These are phyloP conservation scores for Firmiana major DNA, from an alignment of 345 rosid species.

Conservation along the genomic window DNA sequence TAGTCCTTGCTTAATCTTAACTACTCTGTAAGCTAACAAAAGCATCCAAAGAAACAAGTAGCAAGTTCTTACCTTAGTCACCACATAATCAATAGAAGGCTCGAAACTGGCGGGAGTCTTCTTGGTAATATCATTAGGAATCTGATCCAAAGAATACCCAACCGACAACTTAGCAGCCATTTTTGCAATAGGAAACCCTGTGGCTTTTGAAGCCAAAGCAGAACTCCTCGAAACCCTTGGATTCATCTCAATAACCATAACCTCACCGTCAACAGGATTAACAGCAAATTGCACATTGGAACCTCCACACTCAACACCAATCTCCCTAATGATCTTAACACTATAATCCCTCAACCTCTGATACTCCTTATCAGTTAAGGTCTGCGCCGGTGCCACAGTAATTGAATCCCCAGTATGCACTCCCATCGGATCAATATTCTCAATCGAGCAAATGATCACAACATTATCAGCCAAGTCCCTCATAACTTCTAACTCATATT, in stretches of 20 bases:
- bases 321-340: conserved; percentile 82
- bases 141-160: conserved; percentile 90
- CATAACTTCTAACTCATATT: conserved; percentile 97
- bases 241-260: conserved; percentile 97
- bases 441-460: conserved; percentile 90
- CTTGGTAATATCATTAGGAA: conserved; percentile 96
- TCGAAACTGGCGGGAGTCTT: conserved; percentile 98
- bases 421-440: conserved; percentile 97
- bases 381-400: conserved; percentile 96
- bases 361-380: conserved; percentile 87
- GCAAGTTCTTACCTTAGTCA: conserved; percentile 61
- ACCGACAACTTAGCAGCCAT: conserved; percentile 97
- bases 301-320: conserved; percentile 99
- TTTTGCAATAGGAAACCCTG: conserved; percentile 97
- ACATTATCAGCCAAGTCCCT: conserved; percentile 97
- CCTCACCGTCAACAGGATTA: conserved; percentile 92
- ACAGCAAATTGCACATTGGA: conserved; percentile 98
- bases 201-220: conserved; percentile 96
- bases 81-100: conserved; percentile 98
- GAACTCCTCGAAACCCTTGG: conserved; percentile 97
- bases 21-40: not conserved
- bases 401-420: conserved; percentile 97
- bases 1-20: not conserved
- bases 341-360: conserved; percentile 92
- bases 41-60: not conserved